Percentiles rank a stretch among this genome's conserved stretches.
Conservation (phyloP, 495 filamentous ascomycete species). For the Penicillium desertorum region DNA sequence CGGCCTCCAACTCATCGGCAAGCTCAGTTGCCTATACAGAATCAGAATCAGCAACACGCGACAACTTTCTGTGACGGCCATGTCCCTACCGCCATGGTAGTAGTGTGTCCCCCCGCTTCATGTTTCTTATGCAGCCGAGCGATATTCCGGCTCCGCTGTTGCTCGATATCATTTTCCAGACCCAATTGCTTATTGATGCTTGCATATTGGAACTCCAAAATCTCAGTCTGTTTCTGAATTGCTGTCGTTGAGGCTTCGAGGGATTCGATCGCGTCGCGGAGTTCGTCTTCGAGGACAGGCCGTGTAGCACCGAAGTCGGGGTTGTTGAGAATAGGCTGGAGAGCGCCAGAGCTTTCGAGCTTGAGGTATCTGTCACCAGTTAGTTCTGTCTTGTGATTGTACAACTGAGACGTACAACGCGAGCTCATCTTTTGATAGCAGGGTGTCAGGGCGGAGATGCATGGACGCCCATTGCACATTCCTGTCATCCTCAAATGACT, state of each 20-base stretch:
- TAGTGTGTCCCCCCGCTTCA: conserved; percentile 39
- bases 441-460: conserved; percentile 34
- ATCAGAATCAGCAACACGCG: conserved; percentile 20
- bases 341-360: conserved; percentile 32
- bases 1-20: conserved; percentile 32
- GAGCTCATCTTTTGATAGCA: conserved; percentile 46
- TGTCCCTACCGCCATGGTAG: conserved; percentile 33
- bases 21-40: conserved; percentile 35
- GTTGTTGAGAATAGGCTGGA: conserved; percentile 32
- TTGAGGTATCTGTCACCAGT: conserved; percentile 31
- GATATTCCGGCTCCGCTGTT: conserved; percentile 28
- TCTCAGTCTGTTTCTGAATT: conserved; percentile 38
- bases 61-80: not conserved
- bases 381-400: conserved; percentile 4
- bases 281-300: conserved; percentile 42
- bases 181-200: conserved; percentile 29
- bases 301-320: conserved; percentile 32
- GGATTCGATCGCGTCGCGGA: conserved; percentile 38
- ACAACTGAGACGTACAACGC: conserved; percentile 29
- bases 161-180: conserved; percentile 24
- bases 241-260: conserved; percentile 40
- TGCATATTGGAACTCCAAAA: conserved; percentile 34
- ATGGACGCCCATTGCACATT: conserved; percentile 38
- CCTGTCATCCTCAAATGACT: conserved; percentile 27
- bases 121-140: conserved; percentile 39